A percentile compares a stretch with the other conserved stretches of the same genome.
These are phyloP conservation scores for Puccinia horiana DNA, from an alignment of 1,284 basidiomycete genomes.

Conservation along the genomic window DNA sequence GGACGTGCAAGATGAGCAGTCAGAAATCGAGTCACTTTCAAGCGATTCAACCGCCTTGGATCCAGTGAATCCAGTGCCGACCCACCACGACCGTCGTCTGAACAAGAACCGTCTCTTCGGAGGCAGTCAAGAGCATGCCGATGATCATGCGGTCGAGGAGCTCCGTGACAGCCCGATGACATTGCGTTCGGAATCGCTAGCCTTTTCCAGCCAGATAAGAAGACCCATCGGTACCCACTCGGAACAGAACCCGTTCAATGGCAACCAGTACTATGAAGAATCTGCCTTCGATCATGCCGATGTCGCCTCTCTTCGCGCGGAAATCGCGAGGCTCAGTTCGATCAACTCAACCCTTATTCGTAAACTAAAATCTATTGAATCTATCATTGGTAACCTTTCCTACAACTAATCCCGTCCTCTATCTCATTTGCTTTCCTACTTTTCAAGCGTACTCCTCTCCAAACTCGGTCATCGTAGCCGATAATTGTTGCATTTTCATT, in stretches of 20 bases:
- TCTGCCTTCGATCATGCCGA: neutral
- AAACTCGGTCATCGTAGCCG: neutral
- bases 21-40: neutral
- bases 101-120: neutral
- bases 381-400: neutral
- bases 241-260: neutral
- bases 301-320: neutral
- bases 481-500: too few species aligned
- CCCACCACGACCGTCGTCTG: neutral
- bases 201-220: neutral
- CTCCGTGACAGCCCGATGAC: neutral
- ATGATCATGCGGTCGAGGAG: neutral
- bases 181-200: neutral
- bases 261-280: neutral
- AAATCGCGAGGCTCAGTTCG: constrained; percentile 14
- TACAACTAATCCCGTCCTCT: neutral
- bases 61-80: neutral
- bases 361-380: constrained; percentile 27
- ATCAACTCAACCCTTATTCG: constrained; percentile 19
- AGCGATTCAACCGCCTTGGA: neutral
- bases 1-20: neutral
- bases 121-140: neutral
- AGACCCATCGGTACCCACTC: neutral
- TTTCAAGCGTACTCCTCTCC: neutral
- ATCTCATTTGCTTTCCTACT: too few species aligned